Evolutionary conservation across 2,329 filamentous ascomycete species (phyloP).

Genomic region (Trichophyton rubrum): DNA sequence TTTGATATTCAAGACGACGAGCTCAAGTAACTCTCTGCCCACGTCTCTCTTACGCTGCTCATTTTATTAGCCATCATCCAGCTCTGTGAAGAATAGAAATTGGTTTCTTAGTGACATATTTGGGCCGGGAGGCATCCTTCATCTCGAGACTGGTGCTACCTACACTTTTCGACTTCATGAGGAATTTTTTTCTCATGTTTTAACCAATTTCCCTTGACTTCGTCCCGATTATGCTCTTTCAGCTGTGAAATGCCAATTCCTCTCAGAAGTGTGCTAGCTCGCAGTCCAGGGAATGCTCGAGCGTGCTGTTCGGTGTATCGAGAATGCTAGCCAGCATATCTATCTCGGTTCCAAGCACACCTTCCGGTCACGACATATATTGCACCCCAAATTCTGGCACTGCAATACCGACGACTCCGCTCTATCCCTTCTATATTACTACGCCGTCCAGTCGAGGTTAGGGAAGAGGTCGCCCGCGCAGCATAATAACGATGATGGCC

Average conservation of each 20-base stretch:
- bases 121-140: not conserved
- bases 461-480: not conserved
- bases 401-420: conserved; percentile 20
- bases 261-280: not conserved
- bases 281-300: conserved; percentile 35
- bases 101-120: not conserved
- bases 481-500: not conserved
- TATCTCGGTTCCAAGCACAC: conserved; percentile 29
- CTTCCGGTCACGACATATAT: conserved; percentile 25
- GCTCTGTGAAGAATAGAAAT: no score
- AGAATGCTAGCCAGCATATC: conserved; percentile 38
- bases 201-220: not conserved
- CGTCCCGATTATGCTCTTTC: not conserved
- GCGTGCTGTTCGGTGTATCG: conserved; percentile 38
- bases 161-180: not conserved
- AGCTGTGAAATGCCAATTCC: conserved; percentile 8
- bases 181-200: not conserved
- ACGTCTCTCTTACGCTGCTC: not conserved
- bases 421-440: conserved; percentile 20
- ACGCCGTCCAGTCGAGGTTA: not conserved
- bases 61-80: not conserved
- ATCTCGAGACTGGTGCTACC: not conserved
- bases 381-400: conserved; percentile 28
- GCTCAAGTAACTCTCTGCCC: not conserved
- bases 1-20: not conserved